These are phyloP conservation scores for Hypoxylon trugodes DNA, from an alignment of 495 filamentous ascomycete species.

Conservation along the genomic window DNA sequence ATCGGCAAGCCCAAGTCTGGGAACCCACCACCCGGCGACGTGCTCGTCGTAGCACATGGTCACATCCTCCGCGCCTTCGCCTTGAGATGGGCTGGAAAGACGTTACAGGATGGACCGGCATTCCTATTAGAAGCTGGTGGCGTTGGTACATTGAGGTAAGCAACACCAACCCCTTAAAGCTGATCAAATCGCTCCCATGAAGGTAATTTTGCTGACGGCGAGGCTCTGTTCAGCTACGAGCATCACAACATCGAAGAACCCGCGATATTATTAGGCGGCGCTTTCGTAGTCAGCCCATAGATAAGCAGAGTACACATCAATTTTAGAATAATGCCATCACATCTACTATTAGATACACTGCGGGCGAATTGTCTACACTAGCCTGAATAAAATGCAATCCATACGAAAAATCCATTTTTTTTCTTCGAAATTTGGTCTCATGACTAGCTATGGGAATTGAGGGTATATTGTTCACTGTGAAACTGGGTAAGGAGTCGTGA, in stretches of 20 bases:
- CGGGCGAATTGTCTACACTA: too few species aligned
- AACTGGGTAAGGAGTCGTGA: too few species aligned
- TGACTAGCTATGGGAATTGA: too few species aligned
- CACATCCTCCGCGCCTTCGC: conserved; percentile 91
- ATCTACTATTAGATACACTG: too few species aligned
- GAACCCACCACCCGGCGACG: conserved; percentile 52
- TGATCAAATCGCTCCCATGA: neutral
- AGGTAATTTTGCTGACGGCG: conserved; percentile 29
- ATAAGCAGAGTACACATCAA: neutral
- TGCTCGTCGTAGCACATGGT: conserved; percentile 78
- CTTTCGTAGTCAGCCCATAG: conserved; percentile 61
- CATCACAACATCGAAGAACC: conserved; percentile 72
- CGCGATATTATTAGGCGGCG: conserved; percentile 73
- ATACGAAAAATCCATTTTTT: too few species aligned
- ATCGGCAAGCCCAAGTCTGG: conserved; percentile 59
- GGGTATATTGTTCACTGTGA: too few species aligned
- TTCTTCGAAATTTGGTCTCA: too few species aligned
- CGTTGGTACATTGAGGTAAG: conserved; percentile 79
- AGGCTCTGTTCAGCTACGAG: conserved; percentile 62
- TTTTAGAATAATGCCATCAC: too few species aligned
- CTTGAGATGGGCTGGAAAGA: conserved; percentile 82
- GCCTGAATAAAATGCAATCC: too few species aligned
- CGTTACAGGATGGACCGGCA: conserved; percentile 69
- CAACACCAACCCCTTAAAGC: neutral
- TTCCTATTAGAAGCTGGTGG: conserved; percentile 85